Conservation (phyloP, 129 eudicot species). For the Helianthus tuberosus region DNA sequence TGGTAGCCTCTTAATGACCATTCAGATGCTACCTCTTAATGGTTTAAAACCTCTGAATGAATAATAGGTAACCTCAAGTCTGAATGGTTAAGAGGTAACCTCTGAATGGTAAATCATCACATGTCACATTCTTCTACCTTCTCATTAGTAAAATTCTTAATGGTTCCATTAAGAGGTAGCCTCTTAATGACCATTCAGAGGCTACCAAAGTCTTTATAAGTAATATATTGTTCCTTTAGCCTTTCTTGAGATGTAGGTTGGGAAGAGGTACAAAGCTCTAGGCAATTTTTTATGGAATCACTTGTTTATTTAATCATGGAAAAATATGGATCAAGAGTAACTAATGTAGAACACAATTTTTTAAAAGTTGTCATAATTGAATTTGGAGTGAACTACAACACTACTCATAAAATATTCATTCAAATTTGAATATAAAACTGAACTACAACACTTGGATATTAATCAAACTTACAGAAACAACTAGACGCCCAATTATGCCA, state of each 20-base stretch:
- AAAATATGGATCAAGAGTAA: not conserved
- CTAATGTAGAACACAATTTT: not conserved
- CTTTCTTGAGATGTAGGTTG: not conserved
- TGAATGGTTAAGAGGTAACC: no score
- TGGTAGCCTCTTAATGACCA: no score
- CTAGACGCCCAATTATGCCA: constrained; percentile 66
- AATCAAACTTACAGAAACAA: constrained; percentile 59
- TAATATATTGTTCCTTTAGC: not conserved
- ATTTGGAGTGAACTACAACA: not conserved
- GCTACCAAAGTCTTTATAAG: not conserved
- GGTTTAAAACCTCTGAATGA: no score
- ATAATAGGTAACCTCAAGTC: no score
- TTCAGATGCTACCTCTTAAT: no score
- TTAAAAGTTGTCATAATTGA: not conserved
- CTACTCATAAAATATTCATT: constrained; percentile 5
- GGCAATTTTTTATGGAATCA: no score
- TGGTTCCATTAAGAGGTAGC: no score
- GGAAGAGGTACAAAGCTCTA: not conserved
- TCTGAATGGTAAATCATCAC: no score
- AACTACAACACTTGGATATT: not conserved
- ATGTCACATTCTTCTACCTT: no score
- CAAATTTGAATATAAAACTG: not conserved
- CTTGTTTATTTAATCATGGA: no score
- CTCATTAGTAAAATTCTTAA: no score
- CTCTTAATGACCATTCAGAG: no score